Conservation (phyloP, 2,329 filamentous ascomycete genomes). For the Ophiostoma sp. region DNA sequence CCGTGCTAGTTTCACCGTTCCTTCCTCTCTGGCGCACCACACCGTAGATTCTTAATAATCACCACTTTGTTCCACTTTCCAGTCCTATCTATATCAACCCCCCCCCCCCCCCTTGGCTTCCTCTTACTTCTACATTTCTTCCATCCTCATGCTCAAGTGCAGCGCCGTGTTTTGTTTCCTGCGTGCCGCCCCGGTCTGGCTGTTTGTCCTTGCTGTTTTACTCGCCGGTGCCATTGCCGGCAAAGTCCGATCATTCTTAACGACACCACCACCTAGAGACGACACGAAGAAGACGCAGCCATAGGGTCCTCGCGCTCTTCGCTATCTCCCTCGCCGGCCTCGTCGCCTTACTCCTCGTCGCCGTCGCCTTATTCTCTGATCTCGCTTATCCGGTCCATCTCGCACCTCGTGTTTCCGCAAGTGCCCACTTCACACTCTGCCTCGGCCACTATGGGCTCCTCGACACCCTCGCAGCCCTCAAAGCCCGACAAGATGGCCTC, state of each 20-base stretch:
- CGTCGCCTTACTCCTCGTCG: not conserved
- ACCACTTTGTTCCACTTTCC: not conserved
- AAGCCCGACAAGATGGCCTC: slow-evolving; percentile 29
- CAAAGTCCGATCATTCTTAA: not conserved
- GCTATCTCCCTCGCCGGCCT: not conserved
- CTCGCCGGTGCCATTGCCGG: not conserved
- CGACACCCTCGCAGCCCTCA: slow-evolving; percentile 11
- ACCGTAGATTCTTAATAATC: not conserved
- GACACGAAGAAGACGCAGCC: not conserved
- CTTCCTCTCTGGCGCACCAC: not conserved
- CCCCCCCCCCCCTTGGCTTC: not conserved
- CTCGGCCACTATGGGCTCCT: not conserved
- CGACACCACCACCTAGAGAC: not conserved
- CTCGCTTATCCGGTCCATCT: not conserved
- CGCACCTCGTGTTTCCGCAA: not conserved
- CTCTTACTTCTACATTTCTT: not conserved
- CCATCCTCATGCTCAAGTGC: slow-evolving; percentile 8
- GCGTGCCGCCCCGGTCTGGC: slow-evolving; percentile 13
- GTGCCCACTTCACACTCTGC: not conserved
- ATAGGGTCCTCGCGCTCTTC: not conserved
- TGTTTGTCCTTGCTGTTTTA: not conserved
- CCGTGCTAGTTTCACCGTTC: not conserved
- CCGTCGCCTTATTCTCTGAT: not conserved
- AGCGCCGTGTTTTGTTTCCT: slow-evolving; percentile 11
- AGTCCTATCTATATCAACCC: not conserved